Base-by-base conservation (phyloP, 148 eudicot species). In the Amaranthus cruentus region DNA sequence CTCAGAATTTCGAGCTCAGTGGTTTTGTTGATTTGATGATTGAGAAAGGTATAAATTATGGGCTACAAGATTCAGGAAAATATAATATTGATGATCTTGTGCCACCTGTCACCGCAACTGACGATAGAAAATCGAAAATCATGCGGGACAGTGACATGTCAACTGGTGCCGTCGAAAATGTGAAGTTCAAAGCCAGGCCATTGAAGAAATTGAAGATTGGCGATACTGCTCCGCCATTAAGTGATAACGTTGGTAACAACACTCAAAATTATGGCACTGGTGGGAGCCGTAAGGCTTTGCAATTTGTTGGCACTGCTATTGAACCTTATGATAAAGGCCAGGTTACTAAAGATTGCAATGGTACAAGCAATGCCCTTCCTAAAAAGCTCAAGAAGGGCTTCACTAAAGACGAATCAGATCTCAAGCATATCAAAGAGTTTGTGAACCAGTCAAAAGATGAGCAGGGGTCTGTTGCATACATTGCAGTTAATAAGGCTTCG, bases 161-260 rank as follows among this genome's bases (percentile, higher is more conserved):
- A 12, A 48, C 61, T 72, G 66, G 13, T 71, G 81, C 42, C 61
- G 78, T 62, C 65, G 69, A 51, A 60, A 58, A 61, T 55, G 44
- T 63, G 46, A 66, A 73, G 56, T 72, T 68, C 64, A 80, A 83
- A 11, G 85, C 55, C 68, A 76, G 64, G 47, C 72, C 75, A 44
- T 48, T 71, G 48, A 87, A 87, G 81, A 85, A 81, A 66, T 64
- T 67, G 47, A 87, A 76, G 70, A 54, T 53, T 80, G 81, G 72
- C 58, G 54, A 67, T 66, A 21, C 51, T 71, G 54, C 50, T 38
- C 62, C 42, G 48, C 52, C 21, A 28, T 50, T 68, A 2, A 61
- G 56, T 48, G 73, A 55, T 67, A 60, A 52, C 54, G 63, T 73
- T 18, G 76, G 69, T 56, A 70, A 28, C 76, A 43, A 43, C 51